Evolutionary conservation across 2,329 filamentous ascomycete species (phyloP).

Genomic region (Leptographium radiaticola): DNA sequence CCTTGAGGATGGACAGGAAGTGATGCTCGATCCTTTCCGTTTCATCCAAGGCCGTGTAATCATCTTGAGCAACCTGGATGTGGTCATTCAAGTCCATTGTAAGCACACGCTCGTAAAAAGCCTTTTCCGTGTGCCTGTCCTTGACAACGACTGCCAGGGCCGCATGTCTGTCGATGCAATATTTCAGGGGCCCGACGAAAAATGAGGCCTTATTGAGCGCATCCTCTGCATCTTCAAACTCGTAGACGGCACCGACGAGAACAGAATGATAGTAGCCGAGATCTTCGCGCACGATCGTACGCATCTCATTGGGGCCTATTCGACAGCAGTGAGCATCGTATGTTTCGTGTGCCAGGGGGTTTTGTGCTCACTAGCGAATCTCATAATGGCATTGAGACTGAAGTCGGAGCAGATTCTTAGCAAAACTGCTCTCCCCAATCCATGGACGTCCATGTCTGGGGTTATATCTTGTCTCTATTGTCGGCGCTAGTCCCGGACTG

Average conservation of each 20-base stretch:
- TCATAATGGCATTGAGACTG: not conserved
- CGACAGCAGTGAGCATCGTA: not conserved
- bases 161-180: not conserved
- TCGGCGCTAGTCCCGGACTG: not conserved
- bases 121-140: not conserved
- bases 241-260: not conserved
- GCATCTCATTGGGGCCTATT: not conserved
- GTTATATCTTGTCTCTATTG: not conserved
- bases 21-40: not conserved
- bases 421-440: not conserved
- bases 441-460: not conserved
- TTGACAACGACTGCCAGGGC: not conserved
- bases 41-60: not conserved
- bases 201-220: not conserved
- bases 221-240: not conserved
- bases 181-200: not conserved
- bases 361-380: not conserved
- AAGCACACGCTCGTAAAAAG: not conserved
- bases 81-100: not conserved
- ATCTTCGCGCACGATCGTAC: not conserved
- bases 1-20: not conserved
- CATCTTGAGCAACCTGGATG: not conserved
- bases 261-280: not conserved
- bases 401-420: not conserved
- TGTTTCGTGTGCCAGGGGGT: not conserved